phyloP scores from a whole-genome alignment of 2,329 filamentous ascomycete species.

The Ascochyta pisi region DNA sequence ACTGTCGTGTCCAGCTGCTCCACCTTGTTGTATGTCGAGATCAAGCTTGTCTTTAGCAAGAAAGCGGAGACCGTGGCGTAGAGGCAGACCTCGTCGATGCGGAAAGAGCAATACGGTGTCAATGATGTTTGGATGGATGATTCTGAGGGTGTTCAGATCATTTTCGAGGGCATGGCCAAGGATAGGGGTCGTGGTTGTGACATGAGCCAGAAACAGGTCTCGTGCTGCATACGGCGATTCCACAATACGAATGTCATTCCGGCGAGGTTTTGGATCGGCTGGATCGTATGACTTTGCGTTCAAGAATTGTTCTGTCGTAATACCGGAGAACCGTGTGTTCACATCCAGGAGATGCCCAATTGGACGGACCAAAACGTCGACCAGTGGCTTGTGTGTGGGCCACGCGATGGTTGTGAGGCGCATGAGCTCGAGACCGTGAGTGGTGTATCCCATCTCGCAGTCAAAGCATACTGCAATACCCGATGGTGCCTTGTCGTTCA shows the following conservation, averaged over 20 bases:
- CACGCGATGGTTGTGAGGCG: constrained; percentile 88
- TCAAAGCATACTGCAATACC: constrained; percentile 80
- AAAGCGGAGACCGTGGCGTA: constrained; percentile 76
- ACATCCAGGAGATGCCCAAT: constrained; percentile 85
- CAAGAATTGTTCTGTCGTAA: constrained; percentile 77
- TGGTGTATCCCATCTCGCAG: constrained; percentile 98
- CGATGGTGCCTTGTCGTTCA: constrained; percentile 57
- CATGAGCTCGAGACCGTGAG: constrained; percentile 84
- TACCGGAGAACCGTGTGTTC: constrained; percentile 90
- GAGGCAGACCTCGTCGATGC: constrained; percentile 76
- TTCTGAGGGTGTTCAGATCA: constrained; percentile 83
- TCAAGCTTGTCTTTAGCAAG: constrained; percentile 75
- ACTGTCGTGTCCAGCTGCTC: constrained; percentile 79
- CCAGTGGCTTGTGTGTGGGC: constrained; percentile 75
- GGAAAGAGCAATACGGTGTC: constrained; percentile 88
- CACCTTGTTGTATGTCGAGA: constrained; percentile 79
- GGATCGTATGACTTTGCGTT: constrained; percentile 59
- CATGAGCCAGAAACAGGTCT: constrained; percentile 74
- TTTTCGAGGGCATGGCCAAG: constrained; percentile 96
- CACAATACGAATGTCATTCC: constrained; percentile 69
- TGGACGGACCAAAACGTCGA: constrained; percentile 87
- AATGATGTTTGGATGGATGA: constrained; percentile 84
- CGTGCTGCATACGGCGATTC: constrained; percentile 77
- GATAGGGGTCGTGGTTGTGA: constrained; percentile 79
- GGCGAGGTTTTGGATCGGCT: constrained; percentile 29